Percentiles rank a stretch among this genome's conserved stretches.
phyloP scores from a whole-genome alignment of 2,329 filamentous ascomycete genomes.

The Penicillium hesseltinei region DNA sequence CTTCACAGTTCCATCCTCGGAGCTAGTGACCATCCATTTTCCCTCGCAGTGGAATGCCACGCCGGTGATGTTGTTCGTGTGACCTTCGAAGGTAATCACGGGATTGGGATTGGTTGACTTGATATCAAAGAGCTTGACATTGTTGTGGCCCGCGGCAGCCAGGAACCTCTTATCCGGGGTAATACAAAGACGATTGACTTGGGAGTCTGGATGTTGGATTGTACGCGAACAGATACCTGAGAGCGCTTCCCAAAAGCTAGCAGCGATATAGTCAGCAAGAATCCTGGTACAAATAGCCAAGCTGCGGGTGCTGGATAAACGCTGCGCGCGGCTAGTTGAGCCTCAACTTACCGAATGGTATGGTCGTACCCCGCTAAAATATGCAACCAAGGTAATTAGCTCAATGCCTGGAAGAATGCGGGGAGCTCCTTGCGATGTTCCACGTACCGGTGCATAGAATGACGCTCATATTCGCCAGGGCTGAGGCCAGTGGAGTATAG shows the following conservation, averaged over 20 bases:
- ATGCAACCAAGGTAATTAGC: constrained; percentile 15
- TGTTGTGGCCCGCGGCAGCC: constrained; percentile 75
- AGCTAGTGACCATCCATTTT: constrained; percentile 99
- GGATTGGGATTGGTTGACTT: constrained; percentile 97
- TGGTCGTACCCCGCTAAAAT: constrained; percentile 68
- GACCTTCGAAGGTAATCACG: constrained; percentile 89
- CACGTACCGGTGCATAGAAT: constrained; percentile 64
- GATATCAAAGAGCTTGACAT: constrained; percentile 97
- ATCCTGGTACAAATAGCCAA: neutral
- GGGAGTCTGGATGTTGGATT: constrained; percentile 95
- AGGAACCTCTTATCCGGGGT: constrained; percentile 97
- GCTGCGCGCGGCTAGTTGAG: neutral
- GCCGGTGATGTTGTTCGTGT: constrained; percentile 92
- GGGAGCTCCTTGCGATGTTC: constrained; percentile 7
- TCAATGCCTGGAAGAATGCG: constrained; percentile 19
- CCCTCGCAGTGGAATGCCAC: constrained; percentile 98
- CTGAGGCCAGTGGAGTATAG: constrained; percentile 2
- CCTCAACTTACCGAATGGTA: constrained; percentile 62
- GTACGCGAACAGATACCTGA: constrained; percentile 97
- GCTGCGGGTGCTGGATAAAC: neutral
- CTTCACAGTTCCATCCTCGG: constrained; percentile 93
- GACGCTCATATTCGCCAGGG: constrained; percentile 55
- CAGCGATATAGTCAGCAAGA: constrained; percentile 10
- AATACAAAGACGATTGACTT: constrained; percentile 97
- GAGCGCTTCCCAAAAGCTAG: constrained; percentile 94